Percentiles rank a stretch among this genome's conserved stretches.
Conservation (phyloP, 106 monocot genomes). For the Dendrobium catenatum region DNA sequence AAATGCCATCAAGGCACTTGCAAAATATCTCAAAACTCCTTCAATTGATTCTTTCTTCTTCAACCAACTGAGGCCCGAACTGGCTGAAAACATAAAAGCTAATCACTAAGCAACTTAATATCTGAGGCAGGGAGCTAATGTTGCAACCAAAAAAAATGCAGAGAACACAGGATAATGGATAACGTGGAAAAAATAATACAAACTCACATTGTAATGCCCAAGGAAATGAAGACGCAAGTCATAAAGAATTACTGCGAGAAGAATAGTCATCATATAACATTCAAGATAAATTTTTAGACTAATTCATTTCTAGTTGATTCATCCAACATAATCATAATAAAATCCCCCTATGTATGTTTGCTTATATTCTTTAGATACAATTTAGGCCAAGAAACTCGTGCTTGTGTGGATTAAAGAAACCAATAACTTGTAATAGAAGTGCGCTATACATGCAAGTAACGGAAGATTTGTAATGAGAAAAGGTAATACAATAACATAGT, state of each 20-base stretch:
- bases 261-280: background rate
- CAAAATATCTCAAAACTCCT: constrained; percentile 21
- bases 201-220: background rate
- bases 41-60: background rate
- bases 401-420: too few relatives aligned
- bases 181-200: background rate
- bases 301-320: background rate
- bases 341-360: background rate
- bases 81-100: constrained; percentile 22
- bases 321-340: background rate
- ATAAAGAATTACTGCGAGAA: background rate
- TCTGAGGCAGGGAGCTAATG: background rate
- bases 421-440: too few relatives aligned
- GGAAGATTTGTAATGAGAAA: too few relatives aligned
- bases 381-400: background rate
- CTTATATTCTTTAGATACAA: background rate
- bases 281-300: background rate
- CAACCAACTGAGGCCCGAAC: constrained; percentile 9
- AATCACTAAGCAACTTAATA: background rate
- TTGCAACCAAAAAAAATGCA: background rate
- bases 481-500: too few relatives aligned
- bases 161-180: background rate
- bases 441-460: too few relatives aligned
- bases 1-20: constrained; percentile 32
- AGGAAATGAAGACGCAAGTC: background rate